A percentile compares a stretch with the other conserved stretches of the same genome.
Conservation (phyloP, 257 asterid genomes). For the Fraxinus cuspidata region DNA sequence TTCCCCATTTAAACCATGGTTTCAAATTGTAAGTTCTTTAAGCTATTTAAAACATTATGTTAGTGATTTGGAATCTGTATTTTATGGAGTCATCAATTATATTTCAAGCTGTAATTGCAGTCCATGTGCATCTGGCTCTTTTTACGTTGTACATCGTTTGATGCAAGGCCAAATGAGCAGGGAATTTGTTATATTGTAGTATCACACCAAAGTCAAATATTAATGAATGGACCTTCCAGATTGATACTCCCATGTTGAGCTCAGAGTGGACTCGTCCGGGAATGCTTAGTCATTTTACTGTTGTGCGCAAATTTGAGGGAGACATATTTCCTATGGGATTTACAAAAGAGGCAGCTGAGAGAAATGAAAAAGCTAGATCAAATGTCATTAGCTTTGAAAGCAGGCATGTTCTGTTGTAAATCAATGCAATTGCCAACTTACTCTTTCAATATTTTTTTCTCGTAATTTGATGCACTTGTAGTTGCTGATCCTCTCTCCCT, state of each 20-base stretch:
- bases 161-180: slow-evolving; percentile 19
- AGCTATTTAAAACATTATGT: slow-evolving; percentile 17
- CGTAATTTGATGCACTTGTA: slow-evolving; percentile 9
- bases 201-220: slow-evolving; percentile 17
- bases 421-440: slow-evolving; percentile 11
- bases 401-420: slow-evolving; percentile 55
- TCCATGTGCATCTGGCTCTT: slow-evolving; percentile 10
- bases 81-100: slow-evolving; percentile 16
- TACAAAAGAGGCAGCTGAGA: slow-evolving; percentile 72
- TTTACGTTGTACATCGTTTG: slow-evolving; percentile 10
- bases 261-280: slow-evolving; percentile 78
- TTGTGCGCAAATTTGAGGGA: slow-evolving; percentile 87
- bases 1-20: slow-evolving; percentile 12
- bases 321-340: slow-evolving; percentile 93
- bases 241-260: slow-evolving; percentile 85
- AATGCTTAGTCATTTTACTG: slow-evolving; percentile 85
- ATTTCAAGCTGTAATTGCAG: slow-evolving; percentile 12
- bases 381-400: slow-evolving; percentile 66
- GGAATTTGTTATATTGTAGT: slow-evolving; percentile 19
- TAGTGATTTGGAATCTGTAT: slow-evolving; percentile 14
- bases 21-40: slow-evolving; percentile 12
- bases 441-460: slow-evolving; percentile 18
- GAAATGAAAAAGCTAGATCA: slow-evolving; percentile 81
- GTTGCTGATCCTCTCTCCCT: slow-evolving; percentile 14
- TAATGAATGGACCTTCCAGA: slow-evolving; percentile 58